Conservation (phyloP, 768 basidiomycete genomes). For the Phylloporus arenicola region DNA sequence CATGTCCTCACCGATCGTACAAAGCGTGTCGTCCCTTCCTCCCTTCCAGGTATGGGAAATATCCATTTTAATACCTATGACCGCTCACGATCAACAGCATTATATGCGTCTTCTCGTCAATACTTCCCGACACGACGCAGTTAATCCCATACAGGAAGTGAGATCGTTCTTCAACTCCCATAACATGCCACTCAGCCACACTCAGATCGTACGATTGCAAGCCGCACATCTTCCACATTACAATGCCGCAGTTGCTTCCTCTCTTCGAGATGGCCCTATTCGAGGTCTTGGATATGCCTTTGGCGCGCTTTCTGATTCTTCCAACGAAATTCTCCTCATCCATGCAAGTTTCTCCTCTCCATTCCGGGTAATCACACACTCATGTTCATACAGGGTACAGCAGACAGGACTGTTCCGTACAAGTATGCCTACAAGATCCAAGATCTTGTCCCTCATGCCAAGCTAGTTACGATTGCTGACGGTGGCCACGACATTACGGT, state of each 20-base stretch:
- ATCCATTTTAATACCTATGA: neutral
- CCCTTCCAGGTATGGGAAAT: slow-evolving; percentile 49
- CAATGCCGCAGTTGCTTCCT: slow-evolving; percentile 73
- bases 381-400: slow-evolving; percentile 26
- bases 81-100: slow-evolving; percentile 29
- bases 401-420: slow-evolving; percentile 31
- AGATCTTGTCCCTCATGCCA: slow-evolving; percentile 25
- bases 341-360: slow-evolving; percentile 40
- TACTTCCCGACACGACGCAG: slow-evolving; percentile 11
- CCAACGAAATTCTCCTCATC: slow-evolving; percentile 53
- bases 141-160: slow-evolving; percentile 43
- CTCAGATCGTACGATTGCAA: slow-evolving; percentile 68
- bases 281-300: slow-evolving; percentile 57
- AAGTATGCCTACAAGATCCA: slow-evolving; percentile 29
- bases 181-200: neutral
- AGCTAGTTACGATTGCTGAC: slow-evolving; percentile 25
- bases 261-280: slow-evolving; percentile 65
- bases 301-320: slow-evolving; percentile 41
- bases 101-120: slow-evolving; percentile 51
- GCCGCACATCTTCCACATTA: slow-evolving; percentile 71
- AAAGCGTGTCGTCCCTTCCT: slow-evolving; percentile 55
- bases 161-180: neutral
- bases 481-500: slow-evolving; percentile 30
- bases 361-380: neutral
- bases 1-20: slow-evolving; percentile 74